Evolutionary conservation across 2,329 filamentous ascomycete species (phyloP), one percentile per base, ranked within the genome.

Genomic region (Colletotrichum lentis): DNA sequence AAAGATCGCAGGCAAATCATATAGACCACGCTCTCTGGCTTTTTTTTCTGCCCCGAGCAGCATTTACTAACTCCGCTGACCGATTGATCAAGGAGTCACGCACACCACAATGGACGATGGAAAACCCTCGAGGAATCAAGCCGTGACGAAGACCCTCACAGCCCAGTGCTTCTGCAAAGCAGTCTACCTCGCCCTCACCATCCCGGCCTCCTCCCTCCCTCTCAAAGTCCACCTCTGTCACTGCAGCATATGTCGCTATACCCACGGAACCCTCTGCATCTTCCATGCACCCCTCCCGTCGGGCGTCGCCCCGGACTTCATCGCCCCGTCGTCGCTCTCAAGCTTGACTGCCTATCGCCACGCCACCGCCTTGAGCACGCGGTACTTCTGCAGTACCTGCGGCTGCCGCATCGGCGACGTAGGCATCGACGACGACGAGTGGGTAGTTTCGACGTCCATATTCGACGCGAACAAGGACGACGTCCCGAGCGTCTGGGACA

Each of bases 141-240:
- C 44, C 1, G 54, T 69, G 3, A 74, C 70, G 55, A 80, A 77
- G 69, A 79, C 74, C 0, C 78, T 85, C 18, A 77, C 79, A 39
- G 82, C 81, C n/a, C 78, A 77, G 62, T 85, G 83, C 73, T 77
- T 78, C 71, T 85, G 83, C 72, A 78, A 79, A 60, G 77, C 79
- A 27, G 75, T 82, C 6, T 78, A 81, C 71, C 81, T 82, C 73
- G 79, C 75, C 5, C 64, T 85, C 64, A 77, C 80, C 5, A 68
- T 85, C 0, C 79, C 80, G 0, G 71, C 70, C 3, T 73, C 77
- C 0, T 71, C 73, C 1, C 77, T 84, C 0, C 83, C 82, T 0
- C 74, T 85, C 5, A 73, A 75, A 14, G 76, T 77, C 16, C 78
- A 83, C 66, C 74, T 84, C 60, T 85, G 83, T 71, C 79, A 82